These are phyloP conservation scores for Aspergillus costaricaensis DNA, from an alignment of 2,329 filamentous ascomycete genomes.

Conservation along the genomic window DNA sequence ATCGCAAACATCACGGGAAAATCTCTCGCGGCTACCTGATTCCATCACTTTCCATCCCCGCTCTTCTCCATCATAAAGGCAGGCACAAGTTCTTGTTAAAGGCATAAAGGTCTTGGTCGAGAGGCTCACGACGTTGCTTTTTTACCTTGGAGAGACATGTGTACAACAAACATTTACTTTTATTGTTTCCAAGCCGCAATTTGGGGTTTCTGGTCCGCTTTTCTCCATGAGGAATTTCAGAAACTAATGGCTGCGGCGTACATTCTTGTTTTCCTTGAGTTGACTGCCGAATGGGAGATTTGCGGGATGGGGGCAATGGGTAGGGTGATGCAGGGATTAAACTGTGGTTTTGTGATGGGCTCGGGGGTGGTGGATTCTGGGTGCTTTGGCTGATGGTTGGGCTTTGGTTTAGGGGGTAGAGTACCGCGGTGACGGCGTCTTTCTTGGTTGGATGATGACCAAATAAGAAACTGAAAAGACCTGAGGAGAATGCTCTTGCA, in stretches of 20 bases:
- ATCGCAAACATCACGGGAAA: slow-evolving; percentile 1
- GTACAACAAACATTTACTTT: slow-evolving; percentile 20
- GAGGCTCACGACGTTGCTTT: slow-evolving; percentile 24
- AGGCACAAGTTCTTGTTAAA: slow-evolving; percentile 30
- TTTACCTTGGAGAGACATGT: slow-evolving; percentile 30
- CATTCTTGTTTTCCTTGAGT: slow-evolving; percentile 19
- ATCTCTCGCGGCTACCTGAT: slow-evolving; percentile 3
- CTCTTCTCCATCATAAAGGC: slow-evolving; percentile 12
- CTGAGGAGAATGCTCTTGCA: slow-evolving; percentile 41
- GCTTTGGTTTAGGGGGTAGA: slow-evolving; percentile 16
- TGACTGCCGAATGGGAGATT: slow-evolving; percentile 14
- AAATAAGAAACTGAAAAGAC: slow-evolving; percentile 48
- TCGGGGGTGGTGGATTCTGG: slow-evolving; percentile 21
- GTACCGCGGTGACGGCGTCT: slow-evolving; percentile 33
- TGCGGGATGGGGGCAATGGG: not conserved
- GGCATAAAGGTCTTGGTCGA: slow-evolving; percentile 29
- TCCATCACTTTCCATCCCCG: not conserved
- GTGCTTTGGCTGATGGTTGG: slow-evolving; percentile 9
- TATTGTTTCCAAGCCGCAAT: slow-evolving; percentile 29
- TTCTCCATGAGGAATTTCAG: slow-evolving; percentile 42
- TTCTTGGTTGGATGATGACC: slow-evolving; percentile 42
- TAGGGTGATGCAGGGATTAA: slow-evolving; percentile 8
- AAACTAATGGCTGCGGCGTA: slow-evolving; percentile 49
- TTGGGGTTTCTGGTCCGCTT: slow-evolving; percentile 45
- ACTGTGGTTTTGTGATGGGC: slow-evolving; percentile 1